Evolutionary conservation across 768 basidiomycete species (phyloP), one percentile per base, ranked within the genome.

Genomic region (Tremella fuciformis): DNA sequence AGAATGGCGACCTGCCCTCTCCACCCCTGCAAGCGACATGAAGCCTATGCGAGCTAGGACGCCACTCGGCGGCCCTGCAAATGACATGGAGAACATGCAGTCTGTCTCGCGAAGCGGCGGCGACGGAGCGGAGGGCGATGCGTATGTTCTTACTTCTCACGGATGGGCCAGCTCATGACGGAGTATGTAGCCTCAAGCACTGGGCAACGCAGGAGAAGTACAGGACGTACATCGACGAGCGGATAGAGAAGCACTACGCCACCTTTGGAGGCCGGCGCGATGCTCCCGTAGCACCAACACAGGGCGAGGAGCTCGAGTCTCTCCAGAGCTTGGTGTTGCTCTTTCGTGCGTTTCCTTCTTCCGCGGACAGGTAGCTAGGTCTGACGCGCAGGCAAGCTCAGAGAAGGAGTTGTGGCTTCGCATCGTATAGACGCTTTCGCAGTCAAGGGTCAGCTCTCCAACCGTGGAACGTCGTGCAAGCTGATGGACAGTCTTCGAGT

Each of bases 81-180:
- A 60, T 38, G 69, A 69, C 48, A 73, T 76, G 70, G 75, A 75
- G 55, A 29, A 74, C 52, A 59, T 76, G 18, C 73, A 71, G 38
- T 65, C 60, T 53, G 73, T 76, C 7, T 70, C 68, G 22, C 60
- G 75, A 18, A 69, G 66, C 48, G 75, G 75, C n/a, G 75, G 75
- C 0, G 63, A 69, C 53, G 75, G 73, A 1, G 69, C 68, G 13
- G 70, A 74, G 55, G 71, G 73, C 42, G 75, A 76, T 72, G 70
- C 67, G 75, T 76, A 56, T 49, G 75, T 71, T 22, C 19, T 21
- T 46, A 49, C 34, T 39, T 42, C 26, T 52, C 3, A 2, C 7
- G 11, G n/a, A 16, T 24, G 16, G 15, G 55, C 15, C 21, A 22
- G 57, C 57, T 1, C 9, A 42, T n/a, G 54, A 47, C 52, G 47